Evolutionary conservation across 768 basidiomycete genomes (phyloP).

Genomic region (Cystofilobasidium ferigula): DNA sequence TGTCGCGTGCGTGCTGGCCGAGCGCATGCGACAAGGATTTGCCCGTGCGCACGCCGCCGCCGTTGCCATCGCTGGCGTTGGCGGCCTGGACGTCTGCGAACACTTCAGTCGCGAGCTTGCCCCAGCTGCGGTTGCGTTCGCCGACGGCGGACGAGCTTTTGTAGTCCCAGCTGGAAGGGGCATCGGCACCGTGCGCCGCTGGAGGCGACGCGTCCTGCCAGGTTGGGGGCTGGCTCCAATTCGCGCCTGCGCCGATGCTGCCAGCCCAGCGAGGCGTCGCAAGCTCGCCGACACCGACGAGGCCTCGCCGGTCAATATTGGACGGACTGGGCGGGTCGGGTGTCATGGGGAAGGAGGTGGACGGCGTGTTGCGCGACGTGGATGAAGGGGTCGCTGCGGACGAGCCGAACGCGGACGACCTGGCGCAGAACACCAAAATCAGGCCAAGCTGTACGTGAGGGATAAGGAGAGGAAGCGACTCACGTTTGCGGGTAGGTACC

Average conservation of each 20-base stretch:
- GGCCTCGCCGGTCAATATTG: constrained; percentile 59
- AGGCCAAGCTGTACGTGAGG: not conserved
- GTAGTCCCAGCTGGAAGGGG: constrained; percentile 8
- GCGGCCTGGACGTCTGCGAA: not conserved
- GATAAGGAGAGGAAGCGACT: not conserved
- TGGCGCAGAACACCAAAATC: not conserved
- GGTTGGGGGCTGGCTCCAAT: not conserved
- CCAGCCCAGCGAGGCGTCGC: constrained; percentile 81
- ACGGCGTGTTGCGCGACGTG: constrained; percentile 33
- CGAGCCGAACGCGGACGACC: constrained; percentile 48
- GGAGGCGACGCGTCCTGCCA: constrained; percentile 7
- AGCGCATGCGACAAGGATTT: not conserved
- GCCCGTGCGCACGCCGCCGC: not conserved
- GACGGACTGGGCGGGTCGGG: constrained; percentile 34
- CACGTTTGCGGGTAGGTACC: not conserved
- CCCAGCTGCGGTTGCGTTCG: not conserved
- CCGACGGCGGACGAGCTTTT: not conserved
- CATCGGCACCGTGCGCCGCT: not conserved
- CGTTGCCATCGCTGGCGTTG: too few species aligned
- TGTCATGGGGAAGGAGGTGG: constrained; percentile 22
- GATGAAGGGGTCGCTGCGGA: constrained; percentile 70
- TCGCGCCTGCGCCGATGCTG: not conserved
- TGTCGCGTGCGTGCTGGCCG: not conserved
- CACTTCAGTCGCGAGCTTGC: not conserved
- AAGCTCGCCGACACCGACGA: constrained; percentile 91